Evolutionary conservation across 2,329 filamentous ascomycete genomes (phyloP).

Genomic region (Plectosphaerella plurivora): DNA sequence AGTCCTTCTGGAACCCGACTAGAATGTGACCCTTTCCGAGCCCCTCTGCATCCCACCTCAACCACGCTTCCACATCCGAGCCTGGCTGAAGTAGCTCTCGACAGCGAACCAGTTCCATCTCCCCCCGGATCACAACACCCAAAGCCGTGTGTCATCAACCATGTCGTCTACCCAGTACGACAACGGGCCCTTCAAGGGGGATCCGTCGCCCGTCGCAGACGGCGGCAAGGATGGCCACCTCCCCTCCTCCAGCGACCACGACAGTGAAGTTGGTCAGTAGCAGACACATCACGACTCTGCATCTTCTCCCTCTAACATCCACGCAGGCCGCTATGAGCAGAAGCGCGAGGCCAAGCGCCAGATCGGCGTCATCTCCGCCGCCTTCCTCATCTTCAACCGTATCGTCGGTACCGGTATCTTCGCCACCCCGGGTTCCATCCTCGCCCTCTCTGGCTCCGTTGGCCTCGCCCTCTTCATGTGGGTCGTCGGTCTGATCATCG

Average conservation of each 20-base stretch:
- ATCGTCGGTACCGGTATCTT: slow-evolving; percentile 67
- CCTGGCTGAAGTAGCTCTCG: too few relatives aligned
- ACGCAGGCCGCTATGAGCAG: slow-evolving; percentile 24
- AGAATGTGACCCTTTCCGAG: neutral
- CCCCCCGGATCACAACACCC: too few relatives aligned
- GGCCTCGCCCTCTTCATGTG: slow-evolving; percentile 60
- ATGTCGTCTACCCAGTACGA: neutral
- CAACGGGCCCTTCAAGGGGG: neutral
- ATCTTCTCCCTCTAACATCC: neutral
- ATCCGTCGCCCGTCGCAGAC: neutral
- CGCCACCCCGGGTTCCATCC: slow-evolving; percentile 55
- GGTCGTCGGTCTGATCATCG: slow-evolving; percentile 58
- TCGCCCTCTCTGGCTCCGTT: slow-evolving; percentile 54
- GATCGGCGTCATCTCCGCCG: slow-evolving; percentile 50
- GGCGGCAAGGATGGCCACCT: slow-evolving; percentile 4
- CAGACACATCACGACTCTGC: neutral
- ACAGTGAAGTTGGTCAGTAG: slow-evolving; percentile 12
- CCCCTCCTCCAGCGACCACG: slow-evolving; percentile 3
- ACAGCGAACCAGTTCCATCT: too few relatives aligned
- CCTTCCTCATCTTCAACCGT: slow-evolving; percentile 60
- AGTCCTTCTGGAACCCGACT: neutral
- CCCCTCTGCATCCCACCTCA: too few relatives aligned
- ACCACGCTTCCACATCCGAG: too few relatives aligned
- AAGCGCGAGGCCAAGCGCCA: slow-evolving; percentile 46
- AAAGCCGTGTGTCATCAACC: neutral